Evolutionary conservation across 2,329 filamentous ascomycete species (phyloP), one percentile per base, ranked within the genome.

Genomic region (Calcarisporium arbuscula): DNA sequence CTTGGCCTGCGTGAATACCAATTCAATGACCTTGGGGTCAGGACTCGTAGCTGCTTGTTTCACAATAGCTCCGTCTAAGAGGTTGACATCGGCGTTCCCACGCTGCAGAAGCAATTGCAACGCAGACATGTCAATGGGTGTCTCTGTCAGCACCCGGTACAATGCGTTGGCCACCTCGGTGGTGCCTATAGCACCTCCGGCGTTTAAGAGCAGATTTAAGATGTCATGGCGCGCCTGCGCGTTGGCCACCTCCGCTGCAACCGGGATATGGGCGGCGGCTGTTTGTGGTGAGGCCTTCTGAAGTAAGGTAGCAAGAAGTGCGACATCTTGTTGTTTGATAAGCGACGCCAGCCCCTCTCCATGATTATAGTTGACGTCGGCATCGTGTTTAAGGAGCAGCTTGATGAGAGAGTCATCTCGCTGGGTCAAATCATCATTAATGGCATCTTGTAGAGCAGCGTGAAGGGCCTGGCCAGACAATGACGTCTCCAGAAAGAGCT

Each of bases 281-380:
- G 66, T 70, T 29, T 66, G 60, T 0, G 68, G 58, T 1, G 67
- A 65, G 1, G 66, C 66, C 21, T 63, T 65, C 26, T 62, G 56
- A 4, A 76, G 52, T 6, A 78, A 45, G 0, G 55, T 58, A 12
- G 61, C 55, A 2, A 77, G 47, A 0, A 77, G 52, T 1, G 49
- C 50, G 2, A 68, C 35, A 31, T 78, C 72, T 19, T 60, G 64
- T 35, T 70, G 67, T 2, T 51, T 42, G 14, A 78, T 67, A 1
- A 73, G 65, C 0, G 65, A 58, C 1, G 63, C 51, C 11, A 78
- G 57, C 3, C 62, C 65, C n/a, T 64, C 57, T 0, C 72, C 70
- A 18, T 68, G 64, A 27, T 70, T 68, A 35, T 68, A 71, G 42
- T 74, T 75, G 23, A 74, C 62, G 30, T 77, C 72, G 5, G 69